phyloP scores from a whole-genome alignment of 805 yeast species.

The Millerozyma acaciae region DNA sequence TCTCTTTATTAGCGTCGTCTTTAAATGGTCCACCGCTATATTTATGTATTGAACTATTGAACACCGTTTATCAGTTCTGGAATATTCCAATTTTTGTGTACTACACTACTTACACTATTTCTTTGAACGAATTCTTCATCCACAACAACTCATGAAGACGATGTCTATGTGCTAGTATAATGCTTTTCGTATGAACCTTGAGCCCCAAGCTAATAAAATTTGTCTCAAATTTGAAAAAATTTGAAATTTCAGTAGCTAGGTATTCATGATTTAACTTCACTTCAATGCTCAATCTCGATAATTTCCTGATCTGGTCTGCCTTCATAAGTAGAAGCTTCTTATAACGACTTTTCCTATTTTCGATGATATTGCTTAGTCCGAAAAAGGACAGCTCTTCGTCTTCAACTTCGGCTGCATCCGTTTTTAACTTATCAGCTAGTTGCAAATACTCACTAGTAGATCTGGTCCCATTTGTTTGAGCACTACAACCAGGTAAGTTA shows the following conservation, averaged over 20 bases:
- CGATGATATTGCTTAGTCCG: constrained; percentile 41
- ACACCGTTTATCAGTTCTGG: constrained; percentile 2
- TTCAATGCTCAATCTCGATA: constrained; percentile 42
- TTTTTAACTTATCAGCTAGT: neutral
- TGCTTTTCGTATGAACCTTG: constrained; percentile 20
- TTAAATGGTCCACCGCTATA: constrained; percentile 1
- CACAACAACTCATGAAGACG: neutral
- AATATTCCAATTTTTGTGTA: constrained; percentile 5
- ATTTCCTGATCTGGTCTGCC: constrained; percentile 36
- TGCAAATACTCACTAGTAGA: constrained; percentile 1
- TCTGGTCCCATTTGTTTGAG: no score
- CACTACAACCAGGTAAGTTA: constrained; percentile 1
- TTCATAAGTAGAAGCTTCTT: constrained; percentile 39
- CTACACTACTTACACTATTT: constrained; percentile 4
- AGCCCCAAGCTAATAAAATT: constrained; percentile 36
- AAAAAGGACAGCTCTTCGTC: constrained; percentile 21
- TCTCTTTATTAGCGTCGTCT: neutral
- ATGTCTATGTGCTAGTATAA: neutral
- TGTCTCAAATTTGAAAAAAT: constrained; percentile 50
- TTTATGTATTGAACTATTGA: neutral
- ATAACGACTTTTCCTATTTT: constrained; percentile 48
- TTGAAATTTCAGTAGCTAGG: constrained; percentile 60
- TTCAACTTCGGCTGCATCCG: constrained; percentile 7
- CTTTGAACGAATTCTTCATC: neutral
- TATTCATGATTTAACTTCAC: constrained; percentile 56